phyloP scores from a whole-genome alignment of 768 basidiomycete genomes.

The Leccinum olivaceopallidum region DNA sequence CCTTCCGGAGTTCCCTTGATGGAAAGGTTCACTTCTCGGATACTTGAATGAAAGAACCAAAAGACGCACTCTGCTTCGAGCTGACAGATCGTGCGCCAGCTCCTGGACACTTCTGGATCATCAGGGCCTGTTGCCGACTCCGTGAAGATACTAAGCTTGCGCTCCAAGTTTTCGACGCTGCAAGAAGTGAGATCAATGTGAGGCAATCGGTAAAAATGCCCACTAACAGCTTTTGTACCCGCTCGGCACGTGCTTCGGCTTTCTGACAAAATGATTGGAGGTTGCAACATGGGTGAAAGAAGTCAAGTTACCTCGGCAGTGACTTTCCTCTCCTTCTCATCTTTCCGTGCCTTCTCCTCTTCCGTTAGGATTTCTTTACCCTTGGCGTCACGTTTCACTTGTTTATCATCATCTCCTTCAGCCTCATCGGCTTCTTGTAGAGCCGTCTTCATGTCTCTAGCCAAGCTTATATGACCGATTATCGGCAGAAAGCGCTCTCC shows the following conservation, averaged over 20 bases:
- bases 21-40: constrained; percentile 7
- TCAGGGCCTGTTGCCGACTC: constrained; percentile 75
- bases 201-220: background rate
- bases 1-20: constrained; percentile 77
- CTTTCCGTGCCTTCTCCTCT: constrained; percentile 73
- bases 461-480: constrained; percentile 86
- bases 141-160: constrained; percentile 85
- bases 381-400: constrained; percentile 50
- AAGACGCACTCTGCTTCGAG: constrained; percentile 77
- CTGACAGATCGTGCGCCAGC: constrained; percentile 76
- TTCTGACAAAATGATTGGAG: constrained; percentile 47
- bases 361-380: constrained; percentile 55
- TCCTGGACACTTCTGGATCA: constrained; percentile 66
- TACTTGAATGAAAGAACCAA: background rate
- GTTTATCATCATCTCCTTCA: constrained; percentile 45
- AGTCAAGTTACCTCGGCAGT: constrained; percentile 59
- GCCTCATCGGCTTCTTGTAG: constrained; percentile 83
- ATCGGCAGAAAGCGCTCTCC: constrained; percentile 85
- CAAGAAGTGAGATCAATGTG: constrained; percentile 6
- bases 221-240: constrained; percentile 62
- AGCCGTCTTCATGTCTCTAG: constrained; percentile 90
- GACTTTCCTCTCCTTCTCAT: constrained; percentile 68
- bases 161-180: constrained; percentile 67
- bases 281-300: constrained; percentile 1
- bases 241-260: constrained; percentile 75